These are phyloP conservation scores for Gossypium sturtianum DNA, from an alignment of 345 rosid genomes.

Conservation along the genomic window DNA sequence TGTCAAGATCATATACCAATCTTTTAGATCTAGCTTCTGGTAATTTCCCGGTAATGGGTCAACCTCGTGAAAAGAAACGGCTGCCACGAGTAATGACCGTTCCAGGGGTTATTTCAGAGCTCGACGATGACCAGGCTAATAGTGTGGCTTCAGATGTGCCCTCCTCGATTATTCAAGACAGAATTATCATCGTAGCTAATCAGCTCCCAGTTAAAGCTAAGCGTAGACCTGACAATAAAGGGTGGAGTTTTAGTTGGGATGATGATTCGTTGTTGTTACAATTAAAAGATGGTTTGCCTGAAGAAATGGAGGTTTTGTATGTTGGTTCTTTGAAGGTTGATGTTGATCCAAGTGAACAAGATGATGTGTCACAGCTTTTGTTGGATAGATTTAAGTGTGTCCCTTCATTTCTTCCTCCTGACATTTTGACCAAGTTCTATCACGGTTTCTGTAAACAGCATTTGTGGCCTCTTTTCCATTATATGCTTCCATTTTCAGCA, in stretches of 20 bases:
- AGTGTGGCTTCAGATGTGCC: constrained; percentile 62
- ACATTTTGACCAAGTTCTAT: constrained; percentile 55
- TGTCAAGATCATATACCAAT: constrained; percentile 68
- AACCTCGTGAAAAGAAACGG: constrained; percentile 52
- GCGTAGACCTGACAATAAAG: constrained; percentile 70
- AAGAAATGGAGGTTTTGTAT: constrained; percentile 70
- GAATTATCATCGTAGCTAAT: constrained; percentile 64
- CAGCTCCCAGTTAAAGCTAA: constrained; percentile 73
- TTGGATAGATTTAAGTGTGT: constrained; percentile 71
- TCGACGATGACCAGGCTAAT: constrained; percentile 68
- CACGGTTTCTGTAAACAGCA: constrained; percentile 78
- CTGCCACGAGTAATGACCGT: constrained; percentile 70
- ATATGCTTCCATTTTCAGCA: constrained; percentile 66
- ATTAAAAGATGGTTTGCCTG: constrained; percentile 74
- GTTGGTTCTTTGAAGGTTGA: constrained; percentile 59
- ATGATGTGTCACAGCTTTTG: constrained; percentile 62
- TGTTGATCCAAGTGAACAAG: constrained; percentile 54
- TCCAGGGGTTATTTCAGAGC: constrained; percentile 73
- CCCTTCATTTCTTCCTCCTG: constrained; percentile 65
- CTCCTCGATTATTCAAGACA: constrained; percentile 54
- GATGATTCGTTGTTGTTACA: constrained; percentile 59
- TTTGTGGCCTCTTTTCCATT: constrained; percentile 76
- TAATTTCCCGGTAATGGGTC: constrained; percentile 54
- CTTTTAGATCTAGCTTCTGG: constrained; percentile 82
- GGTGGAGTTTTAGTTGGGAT: constrained; percentile 78